Conservation (phyloP, 768 basidiomycete genomes). For the Atractiella rhizophila region DNA sequence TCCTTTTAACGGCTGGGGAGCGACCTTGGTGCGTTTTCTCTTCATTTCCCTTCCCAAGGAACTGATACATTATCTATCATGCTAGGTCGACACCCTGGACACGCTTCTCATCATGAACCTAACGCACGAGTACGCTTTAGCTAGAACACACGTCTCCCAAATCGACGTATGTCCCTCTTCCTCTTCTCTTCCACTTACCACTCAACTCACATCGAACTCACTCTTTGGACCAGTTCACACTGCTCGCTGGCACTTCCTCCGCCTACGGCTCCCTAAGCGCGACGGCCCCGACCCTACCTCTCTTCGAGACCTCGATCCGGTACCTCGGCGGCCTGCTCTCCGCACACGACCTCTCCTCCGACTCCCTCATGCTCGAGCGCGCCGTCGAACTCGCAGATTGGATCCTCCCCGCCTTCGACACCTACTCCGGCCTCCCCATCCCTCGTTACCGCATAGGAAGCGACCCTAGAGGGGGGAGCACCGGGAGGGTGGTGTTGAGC, state of each 20-base stretch:
- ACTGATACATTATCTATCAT: no score
- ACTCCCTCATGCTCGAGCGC: conserved; percentile 22
- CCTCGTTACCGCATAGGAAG: conserved; percentile 20
- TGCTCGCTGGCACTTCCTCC: not conserved
- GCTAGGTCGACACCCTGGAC: conserved; percentile 15
- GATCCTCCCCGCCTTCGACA: conserved; percentile 22
- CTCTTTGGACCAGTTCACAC: not conserved
- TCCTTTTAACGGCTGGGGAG: conserved; percentile 19
- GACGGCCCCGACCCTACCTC: conserved; percentile 11
- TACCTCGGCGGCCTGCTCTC: conserved; percentile 25
- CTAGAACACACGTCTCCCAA: conserved; percentile 16
- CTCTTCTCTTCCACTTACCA: conserved; percentile 7
- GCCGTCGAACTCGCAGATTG: conserved; percentile 24
- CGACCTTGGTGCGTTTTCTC: conserved; percentile 16
- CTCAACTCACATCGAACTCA: not conserved
- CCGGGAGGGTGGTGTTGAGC: conserved; percentile 16
- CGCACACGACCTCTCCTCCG: conserved; percentile 25
- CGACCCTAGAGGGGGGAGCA: conserved; percentile 11
- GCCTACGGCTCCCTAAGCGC: not conserved
- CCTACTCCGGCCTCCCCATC: conserved; percentile 20
- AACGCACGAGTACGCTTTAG: conserved; percentile 17
- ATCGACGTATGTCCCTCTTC: conserved; percentile 19
- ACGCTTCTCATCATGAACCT: conserved; percentile 18
- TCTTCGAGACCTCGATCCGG: conserved; percentile 26
- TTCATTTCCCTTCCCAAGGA: not conserved